Conservation (phyloP, 306 rosid species). For the Vicia sativa region DNA sequence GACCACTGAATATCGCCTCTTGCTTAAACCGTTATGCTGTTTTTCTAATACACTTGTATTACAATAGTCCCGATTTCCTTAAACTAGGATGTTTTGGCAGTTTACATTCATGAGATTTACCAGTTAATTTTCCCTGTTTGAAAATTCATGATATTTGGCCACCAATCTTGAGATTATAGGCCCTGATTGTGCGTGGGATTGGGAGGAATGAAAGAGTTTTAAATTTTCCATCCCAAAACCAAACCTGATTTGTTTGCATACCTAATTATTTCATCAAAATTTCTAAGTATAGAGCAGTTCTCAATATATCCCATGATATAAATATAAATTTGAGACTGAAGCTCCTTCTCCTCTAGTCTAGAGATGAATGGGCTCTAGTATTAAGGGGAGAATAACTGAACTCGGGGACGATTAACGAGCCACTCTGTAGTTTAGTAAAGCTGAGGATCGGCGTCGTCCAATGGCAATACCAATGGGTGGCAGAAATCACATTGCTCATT, state of each 20-base stretch:
- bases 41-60: constrained; percentile 29
- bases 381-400: too few species aligned
- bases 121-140: not conserved
- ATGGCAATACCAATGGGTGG: constrained; percentile 23
- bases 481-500: constrained; percentile 8
- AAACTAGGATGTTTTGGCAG: constrained; percentile 6
- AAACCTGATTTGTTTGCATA: not conserved
- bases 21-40: constrained; percentile 22
- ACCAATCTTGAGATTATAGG: constrained; percentile 10
- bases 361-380: too few species aligned
- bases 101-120: constrained; percentile 13
- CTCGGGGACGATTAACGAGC: too few species aligned
- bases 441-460: not conserved
- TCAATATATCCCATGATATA: not conserved
- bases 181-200: not conserved
- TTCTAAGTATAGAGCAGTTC: not conserved
- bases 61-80: not conserved
- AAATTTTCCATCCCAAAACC: not conserved
- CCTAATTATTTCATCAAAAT: not conserved
- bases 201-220: not conserved
- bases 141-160: not conserved
- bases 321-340: not conserved
- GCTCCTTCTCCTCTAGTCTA: not conserved
- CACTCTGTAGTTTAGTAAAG: too few species aligned
- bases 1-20: not conserved